phyloP scores from a whole-genome alignment of 495 filamentous ascomycete genomes.

The Amphirosellinia nigrospora region DNA sequence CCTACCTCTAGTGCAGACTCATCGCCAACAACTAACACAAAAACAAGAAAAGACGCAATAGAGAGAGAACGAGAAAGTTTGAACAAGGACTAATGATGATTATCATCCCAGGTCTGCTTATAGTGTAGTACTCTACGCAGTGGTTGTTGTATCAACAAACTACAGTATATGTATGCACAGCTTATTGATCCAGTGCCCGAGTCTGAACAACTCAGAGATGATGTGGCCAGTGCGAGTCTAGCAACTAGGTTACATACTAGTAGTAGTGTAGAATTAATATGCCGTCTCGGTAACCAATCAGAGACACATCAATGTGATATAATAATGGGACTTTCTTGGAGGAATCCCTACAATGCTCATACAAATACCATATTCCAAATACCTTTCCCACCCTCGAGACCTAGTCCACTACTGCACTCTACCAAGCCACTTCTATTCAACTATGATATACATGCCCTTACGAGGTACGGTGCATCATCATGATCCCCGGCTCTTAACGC shows the following conservation, averaged over 20 bases:
- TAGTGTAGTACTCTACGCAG: not conserved
- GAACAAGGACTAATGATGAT: not conserved
- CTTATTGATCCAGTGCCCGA: not conserved
- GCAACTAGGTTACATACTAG: not conserved
- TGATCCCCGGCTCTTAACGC: not conserved
- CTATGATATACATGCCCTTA: slow-evolving; percentile 9
- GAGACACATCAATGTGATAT: not conserved
- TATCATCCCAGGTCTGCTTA: not conserved
- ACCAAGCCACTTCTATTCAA: slow-evolving; percentile 2
- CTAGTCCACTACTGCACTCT: not conserved
- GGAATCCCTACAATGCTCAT: slow-evolving; percentile 10
- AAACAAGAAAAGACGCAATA: not conserved
- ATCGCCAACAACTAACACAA: slow-evolving; percentile 7
- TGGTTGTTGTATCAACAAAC: not conserved
- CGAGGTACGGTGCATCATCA: not conserved
- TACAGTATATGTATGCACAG: not conserved
- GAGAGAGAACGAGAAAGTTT: not conserved
- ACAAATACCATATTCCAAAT: slow-evolving; percentile 26
- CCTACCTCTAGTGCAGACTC: not conserved
- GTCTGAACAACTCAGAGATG: slow-evolving; percentile 14
- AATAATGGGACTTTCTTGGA: slow-evolving; percentile 1
- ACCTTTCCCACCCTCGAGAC: slow-evolving; percentile 7
- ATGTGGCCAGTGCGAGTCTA: slow-evolving; percentile 10
- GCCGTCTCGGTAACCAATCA: slow-evolving; percentile 31
- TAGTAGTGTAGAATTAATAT: slow-evolving; percentile 21